Conservation (phyloP, 2,329 filamentous ascomycete species). For the Cordyceps tenuipes region DNA sequence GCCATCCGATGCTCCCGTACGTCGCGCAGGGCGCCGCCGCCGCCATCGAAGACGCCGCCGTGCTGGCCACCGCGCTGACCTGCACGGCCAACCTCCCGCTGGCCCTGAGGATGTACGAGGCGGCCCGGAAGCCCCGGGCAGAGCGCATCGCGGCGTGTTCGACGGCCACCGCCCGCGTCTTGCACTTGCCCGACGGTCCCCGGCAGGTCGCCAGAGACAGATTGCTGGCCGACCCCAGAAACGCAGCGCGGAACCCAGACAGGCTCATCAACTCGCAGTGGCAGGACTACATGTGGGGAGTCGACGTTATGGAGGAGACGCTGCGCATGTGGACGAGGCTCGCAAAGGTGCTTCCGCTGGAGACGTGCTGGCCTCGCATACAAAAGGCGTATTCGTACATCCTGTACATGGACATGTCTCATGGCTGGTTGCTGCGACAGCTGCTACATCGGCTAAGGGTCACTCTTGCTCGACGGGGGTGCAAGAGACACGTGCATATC, state of each 20-base stretch:
- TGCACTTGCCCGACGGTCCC: not conserved
- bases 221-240: constrained; percentile 14
- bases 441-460: not conserved
- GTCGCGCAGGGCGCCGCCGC: constrained; percentile 60
- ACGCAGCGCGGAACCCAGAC: constrained; percentile 18
- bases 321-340: not conserved
- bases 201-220: not conserved
- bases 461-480: too few relatives aligned
- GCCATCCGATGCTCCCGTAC: constrained; percentile 60
- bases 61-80: constrained; percentile 31
- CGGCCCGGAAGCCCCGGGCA: constrained; percentile 15
- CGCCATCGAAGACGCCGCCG: constrained; percentile 58
- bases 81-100: constrained; percentile 15
- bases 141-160: constrained; percentile 17
- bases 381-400: not conserved
- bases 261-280: constrained; percentile 20
- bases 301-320: constrained; percentile 21
- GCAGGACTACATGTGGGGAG: constrained; percentile 24
- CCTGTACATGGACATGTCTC: not conserved
- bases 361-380: not conserved
- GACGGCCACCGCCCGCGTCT: constrained; percentile 13
- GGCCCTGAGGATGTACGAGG: constrained; percentile 17
- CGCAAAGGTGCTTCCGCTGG: not conserved
- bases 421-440: not conserved
- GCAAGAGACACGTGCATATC: too few relatives aligned